Base-by-base conservation (phyloP, 768 basidiomycete genomes). In the Xerocomus potaroensis region DNA sequence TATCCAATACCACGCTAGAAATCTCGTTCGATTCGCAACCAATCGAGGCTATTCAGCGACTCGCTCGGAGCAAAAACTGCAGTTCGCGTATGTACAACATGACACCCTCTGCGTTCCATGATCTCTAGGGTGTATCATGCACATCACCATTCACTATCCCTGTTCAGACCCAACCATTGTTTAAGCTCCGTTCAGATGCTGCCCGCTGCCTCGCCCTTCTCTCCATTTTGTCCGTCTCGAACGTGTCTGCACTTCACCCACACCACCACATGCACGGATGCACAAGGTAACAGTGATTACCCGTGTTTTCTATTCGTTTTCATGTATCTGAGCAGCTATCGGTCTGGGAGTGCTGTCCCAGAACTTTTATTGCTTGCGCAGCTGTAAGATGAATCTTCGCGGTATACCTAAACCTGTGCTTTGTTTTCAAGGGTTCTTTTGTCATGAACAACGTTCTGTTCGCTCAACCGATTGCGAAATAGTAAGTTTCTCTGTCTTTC, bases 121-220 rank as follows among this genome's bases (percentile, higher is more conserved):
- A 48, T 42, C 32, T 15, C 43, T 47, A 41, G 34, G 29, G 23
- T 26, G 29, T 41, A 31, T 50, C 7, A 45, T 45, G 49, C 40
- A 48, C 50, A 38, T 50, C 48, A 36, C 33, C 40, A 27, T 34
- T 52, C 49, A 40, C 34, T 33, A 40, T 40, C 27, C 34, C 37
- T 51, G 44, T 47, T 21, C 45, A 48, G 15, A 48, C 30, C 39
- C 32, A 34, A 29, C 54, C 49, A 43, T 41, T 53, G 45, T 45
- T 53, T 63, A 60, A 65, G 53, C 54, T 65, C 63, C 61, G 55
- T 53, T 12, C 39, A 48, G 50, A 44, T 49, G 26, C 50, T 53
- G 42, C 43, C 48, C 51, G 43, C 50, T 53, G 56, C 63, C 61
- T 63, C 47, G 33, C 50, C 27, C 33, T 31, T 45, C 52, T 47